Evolutionary conservation across 2,329 filamentous ascomycete genomes (phyloP).

Genomic region (Fusarium agapanthi): DNA sequence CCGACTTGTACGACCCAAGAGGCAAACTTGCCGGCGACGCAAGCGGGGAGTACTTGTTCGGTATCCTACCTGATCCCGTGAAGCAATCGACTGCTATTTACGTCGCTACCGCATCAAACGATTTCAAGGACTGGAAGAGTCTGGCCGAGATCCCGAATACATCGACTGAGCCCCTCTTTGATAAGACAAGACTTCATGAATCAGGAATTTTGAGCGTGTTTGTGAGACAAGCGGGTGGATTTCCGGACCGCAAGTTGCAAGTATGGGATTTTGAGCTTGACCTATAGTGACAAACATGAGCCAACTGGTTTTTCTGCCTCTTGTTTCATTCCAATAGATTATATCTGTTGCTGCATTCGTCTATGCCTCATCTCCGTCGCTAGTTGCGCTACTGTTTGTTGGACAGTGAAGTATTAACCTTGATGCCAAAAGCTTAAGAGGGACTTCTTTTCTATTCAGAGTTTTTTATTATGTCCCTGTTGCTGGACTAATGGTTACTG

Average conservation of each 20-base stretch:
- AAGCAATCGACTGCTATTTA: constrained; percentile 6
- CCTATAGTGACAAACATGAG: background rate
- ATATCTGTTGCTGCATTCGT: background rate
- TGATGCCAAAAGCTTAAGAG: background rate
- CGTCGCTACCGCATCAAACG: background rate
- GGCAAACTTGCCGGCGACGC: constrained; percentile 28
- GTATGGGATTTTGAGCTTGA: constrained; percentile 33
- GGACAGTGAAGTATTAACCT: too few species aligned
- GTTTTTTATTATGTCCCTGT: accelerated
- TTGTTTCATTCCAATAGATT: background rate
- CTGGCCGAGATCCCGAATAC: constrained; percentile 24
- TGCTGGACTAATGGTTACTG: background rate
- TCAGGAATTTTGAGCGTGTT: constrained; percentile 17
- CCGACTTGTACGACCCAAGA: constrained; percentile 23
- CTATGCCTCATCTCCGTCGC: background rate
- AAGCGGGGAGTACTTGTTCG: constrained; percentile 11
- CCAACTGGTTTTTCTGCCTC: background rate
- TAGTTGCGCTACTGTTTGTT: accelerated
- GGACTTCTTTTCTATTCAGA: accelerated
- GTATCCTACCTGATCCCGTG: constrained; percentile 7
- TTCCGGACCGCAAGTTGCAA: constrained; percentile 20
- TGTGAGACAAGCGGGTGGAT: constrained; percentile 13
- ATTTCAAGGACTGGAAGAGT: constrained; percentile 17
- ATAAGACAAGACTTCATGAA: constrained; percentile 5
- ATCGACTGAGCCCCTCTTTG: constrained; percentile 21